Evolutionary conservation across 805 yeast genomes (phyloP).

Genomic region (Tetrapisispora iriomotensis): DNA sequence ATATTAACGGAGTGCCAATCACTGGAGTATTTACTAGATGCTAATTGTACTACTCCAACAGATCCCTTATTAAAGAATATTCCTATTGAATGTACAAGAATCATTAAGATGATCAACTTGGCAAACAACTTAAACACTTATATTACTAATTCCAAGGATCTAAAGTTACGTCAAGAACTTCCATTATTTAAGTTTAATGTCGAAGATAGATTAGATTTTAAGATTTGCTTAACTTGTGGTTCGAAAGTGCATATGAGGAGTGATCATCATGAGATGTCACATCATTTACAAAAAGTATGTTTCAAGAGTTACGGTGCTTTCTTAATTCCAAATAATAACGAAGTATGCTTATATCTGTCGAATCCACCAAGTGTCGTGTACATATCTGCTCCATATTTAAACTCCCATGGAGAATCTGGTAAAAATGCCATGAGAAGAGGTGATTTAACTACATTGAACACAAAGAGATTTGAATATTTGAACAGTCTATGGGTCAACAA

Average conservation of each 20-base stretch:
- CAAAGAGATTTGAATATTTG: slow-evolving; percentile 44
- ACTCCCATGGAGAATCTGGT: slow-evolving; percentile 68
- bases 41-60: neutral
- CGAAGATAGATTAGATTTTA: slow-evolving; percentile 33
- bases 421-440: slow-evolving; percentile 44
- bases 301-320: slow-evolving; percentile 30
- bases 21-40: slow-evolving; percentile 6
- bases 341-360: slow-evolving; percentile 26
- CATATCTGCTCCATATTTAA: slow-evolving; percentile 60
- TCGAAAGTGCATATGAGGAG: slow-evolving; percentile 29
- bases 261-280: slow-evolving; percentile 24
- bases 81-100: slow-evolving; percentile 43
- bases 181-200: slow-evolving; percentile 18
- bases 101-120: slow-evolving; percentile 41
- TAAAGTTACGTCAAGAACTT: slow-evolving; percentile 25
- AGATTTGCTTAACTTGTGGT: slow-evolving; percentile 40
- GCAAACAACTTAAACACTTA: slow-evolving; percentile 38
- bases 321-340: slow-evolving; percentile 30
- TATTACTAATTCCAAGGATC: slow-evolving; percentile 25
- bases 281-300: slow-evolving; percentile 25
- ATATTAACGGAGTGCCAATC: slow-evolving; percentile 12
- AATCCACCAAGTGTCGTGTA: slow-evolving; percentile 25
- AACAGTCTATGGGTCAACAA: slow-evolving; percentile 55
- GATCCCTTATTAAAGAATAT: slow-evolving; percentile 9
- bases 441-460: slow-evolving; percentile 43